Percentiles rank a stretch among this genome's conserved stretches.
Conservation (phyloP, 108 stramenopile genomes). For the Fragilaria radians region DNA sequence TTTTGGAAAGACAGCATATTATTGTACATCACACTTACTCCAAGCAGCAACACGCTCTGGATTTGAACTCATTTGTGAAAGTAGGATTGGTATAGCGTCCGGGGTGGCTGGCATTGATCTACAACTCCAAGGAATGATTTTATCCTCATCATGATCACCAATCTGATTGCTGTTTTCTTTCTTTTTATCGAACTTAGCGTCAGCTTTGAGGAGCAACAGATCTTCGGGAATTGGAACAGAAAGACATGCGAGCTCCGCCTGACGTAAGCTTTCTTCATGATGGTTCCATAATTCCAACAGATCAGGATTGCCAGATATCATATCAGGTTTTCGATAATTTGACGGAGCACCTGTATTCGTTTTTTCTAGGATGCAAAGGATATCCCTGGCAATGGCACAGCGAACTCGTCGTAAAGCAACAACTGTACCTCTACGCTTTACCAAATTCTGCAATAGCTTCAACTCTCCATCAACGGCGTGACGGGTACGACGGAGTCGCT, state of each 20-base stretch:
- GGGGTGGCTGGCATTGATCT: constrained; percentile 62
- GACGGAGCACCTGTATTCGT: background rate
- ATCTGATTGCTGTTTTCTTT: constrained; percentile 7
- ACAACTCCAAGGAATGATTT: constrained; percentile 57
- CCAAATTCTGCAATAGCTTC: constrained; percentile 39
- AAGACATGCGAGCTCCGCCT: constrained; percentile 27
- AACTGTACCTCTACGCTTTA: constrained; percentile 39
- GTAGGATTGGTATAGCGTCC: constrained; percentile 59
- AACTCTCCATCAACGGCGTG: constrained; percentile 35
- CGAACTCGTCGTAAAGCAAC: constrained; percentile 62
- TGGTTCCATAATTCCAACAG: constrained; percentile 50
- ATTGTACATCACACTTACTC: constrained; percentile 30
- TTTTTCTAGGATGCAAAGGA: constrained; percentile 11
- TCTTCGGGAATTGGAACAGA: background rate
- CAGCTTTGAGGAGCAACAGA: background rate
- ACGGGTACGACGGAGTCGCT: constrained; percentile 41
- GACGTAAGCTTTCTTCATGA: constrained; percentile 29
- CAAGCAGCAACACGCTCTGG: constrained; percentile 62
- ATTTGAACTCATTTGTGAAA: constrained; percentile 52
- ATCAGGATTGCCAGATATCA: constrained; percentile 19
- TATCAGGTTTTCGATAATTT: constrained; percentile 10
- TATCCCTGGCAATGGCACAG: constrained; percentile 62
- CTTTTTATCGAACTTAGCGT: constrained; percentile 8
- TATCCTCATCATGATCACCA: constrained; percentile 15
- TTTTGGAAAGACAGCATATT: no score